Evolutionary conservation across 2,329 filamentous ascomycete genomes (phyloP).

Genomic region (Colletotrichum spaethianum): DNA sequence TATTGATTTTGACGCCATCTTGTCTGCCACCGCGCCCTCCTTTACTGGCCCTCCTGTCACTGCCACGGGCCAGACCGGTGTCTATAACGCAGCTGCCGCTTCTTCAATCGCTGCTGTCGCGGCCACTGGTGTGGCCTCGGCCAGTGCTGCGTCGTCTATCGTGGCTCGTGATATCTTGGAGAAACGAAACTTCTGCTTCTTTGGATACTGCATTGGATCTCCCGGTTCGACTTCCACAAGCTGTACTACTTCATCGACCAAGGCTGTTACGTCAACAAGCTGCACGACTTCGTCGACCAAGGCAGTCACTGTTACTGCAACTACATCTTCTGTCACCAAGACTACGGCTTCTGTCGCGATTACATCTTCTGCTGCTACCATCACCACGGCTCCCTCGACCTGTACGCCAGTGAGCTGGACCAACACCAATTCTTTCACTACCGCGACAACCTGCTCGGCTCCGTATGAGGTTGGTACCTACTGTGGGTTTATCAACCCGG

Average conservation of each 20-base stretch:
- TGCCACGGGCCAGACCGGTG: slow-evolving; percentile 16
- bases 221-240: neutral
- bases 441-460: slow-evolving; percentile 12
- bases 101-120: slow-evolving; percentile 1
- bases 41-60: slow-evolving; percentile 22
- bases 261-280: neutral
- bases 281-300: slow-evolving; percentile 2
- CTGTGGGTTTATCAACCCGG: slow-evolving; percentile 36
- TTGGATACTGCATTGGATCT: neutral
- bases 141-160: slow-evolving; percentile 24
- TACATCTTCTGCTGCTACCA: slow-evolving; percentile 2
- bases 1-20: slow-evolving; percentile 22
- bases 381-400: slow-evolving; percentile 16
- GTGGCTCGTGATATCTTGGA: slow-evolving; percentile 8
- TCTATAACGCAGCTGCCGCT: slow-evolving; percentile 25
- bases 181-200: slow-evolving; percentile 22
- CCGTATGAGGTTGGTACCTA: slow-evolving; percentile 34
- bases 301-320: neutral
- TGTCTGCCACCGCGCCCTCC: slow-evolving; percentile 2
- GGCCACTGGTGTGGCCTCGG: slow-evolving; percentile 26
- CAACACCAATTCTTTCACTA: slow-evolving; percentile 30
- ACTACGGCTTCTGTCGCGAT: slow-evolving; percentile 1
- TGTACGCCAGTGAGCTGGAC: slow-evolving; percentile 34
- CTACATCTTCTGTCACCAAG: neutral
- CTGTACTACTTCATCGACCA: neutral